Evolutionary conservation across 345 rosid genomes (phyloP).

Genomic region (Eutrema japonicum): DNA sequence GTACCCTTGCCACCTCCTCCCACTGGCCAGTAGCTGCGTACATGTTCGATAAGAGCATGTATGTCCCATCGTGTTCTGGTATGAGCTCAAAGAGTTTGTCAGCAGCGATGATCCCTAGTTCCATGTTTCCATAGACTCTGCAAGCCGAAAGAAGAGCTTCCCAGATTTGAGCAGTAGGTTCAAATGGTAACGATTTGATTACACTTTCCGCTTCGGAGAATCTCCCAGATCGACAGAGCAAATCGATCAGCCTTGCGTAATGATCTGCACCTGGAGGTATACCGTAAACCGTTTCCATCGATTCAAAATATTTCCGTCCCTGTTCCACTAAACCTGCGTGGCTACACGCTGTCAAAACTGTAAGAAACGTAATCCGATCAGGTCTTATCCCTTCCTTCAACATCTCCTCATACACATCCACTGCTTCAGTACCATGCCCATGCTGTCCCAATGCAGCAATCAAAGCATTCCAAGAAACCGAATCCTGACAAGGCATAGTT

Average conservation of each 20-base stretch:
- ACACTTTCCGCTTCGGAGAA: slow-evolving; percentile 43
- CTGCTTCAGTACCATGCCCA: slow-evolving; percentile 46
- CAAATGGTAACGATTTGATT: slow-evolving; percentile 40
- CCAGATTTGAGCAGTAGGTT: slow-evolving; percentile 45
- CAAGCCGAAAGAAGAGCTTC: slow-evolving; percentile 50
- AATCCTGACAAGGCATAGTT: slow-evolving; percentile 41
- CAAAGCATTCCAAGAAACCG: slow-evolving; percentile 50
- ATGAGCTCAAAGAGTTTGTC: slow-evolving; percentile 42
- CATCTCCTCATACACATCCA: slow-evolving; percentile 46
- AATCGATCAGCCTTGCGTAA: slow-evolving; percentile 44
- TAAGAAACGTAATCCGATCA: slow-evolving; percentile 45
- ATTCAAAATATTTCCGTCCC: slow-evolving; percentile 41
- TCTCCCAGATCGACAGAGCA: slow-evolving; percentile 48
- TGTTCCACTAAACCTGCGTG: slow-evolving; percentile 47
- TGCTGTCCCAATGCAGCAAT: slow-evolving; percentile 50
- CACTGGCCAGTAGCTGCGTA: slow-evolving; percentile 43
- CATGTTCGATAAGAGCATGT: slow-evolving; percentile 48
- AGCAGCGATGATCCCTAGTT: slow-evolving; percentile 48
- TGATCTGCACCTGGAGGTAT: slow-evolving; percentile 47
- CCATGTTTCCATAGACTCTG: slow-evolving; percentile 48
- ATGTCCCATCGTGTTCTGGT: slow-evolving; percentile 50
- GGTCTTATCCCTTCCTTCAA: slow-evolving; percentile 46
- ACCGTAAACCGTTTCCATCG: slow-evolving; percentile 35
- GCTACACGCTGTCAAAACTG: slow-evolving; percentile 48
- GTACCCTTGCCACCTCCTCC: slow-evolving; percentile 45